These are phyloP conservation scores for Luffa acutangula DNA, from an alignment of 306 rosid species.

Conservation along the genomic window DNA sequence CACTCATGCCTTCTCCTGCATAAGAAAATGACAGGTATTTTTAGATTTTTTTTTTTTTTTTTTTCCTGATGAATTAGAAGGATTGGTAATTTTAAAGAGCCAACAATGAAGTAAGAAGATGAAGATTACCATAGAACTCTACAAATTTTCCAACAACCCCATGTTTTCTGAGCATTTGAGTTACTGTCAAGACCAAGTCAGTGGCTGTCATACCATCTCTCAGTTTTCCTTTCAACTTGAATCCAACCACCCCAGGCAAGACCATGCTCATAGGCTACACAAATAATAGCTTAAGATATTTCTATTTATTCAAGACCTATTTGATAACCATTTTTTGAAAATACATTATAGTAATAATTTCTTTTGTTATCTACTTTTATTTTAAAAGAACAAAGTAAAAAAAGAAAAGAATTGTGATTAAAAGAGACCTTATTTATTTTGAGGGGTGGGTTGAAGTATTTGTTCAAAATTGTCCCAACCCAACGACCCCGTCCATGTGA, in stretches of 20 bases:
- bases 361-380: neutral
- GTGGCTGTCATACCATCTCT: slow-evolving; percentile 85
- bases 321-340: neutral
- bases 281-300: neutral
- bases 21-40: slow-evolving; percentile 10
- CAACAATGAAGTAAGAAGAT: neutral
- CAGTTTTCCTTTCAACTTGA: slow-evolving; percentile 62
- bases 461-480: neutral
- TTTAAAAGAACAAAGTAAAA: neutral
- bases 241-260: slow-evolving; percentile 85
- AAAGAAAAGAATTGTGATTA: neutral
- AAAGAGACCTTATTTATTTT: neutral
- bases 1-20: slow-evolving; percentile 86
- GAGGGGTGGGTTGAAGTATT: neutral
- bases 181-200: slow-evolving; percentile 82
- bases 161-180: slow-evolving; percentile 86
- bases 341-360: neutral
- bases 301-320: neutral
- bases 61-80: neutral
- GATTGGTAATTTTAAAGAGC: neutral
- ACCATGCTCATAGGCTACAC: slow-evolving; percentile 98
- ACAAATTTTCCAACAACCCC: slow-evolving; percentile 92
- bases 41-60: neutral
- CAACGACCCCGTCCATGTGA: neutral
- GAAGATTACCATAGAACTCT: slow-evolving; percentile 69